These are phyloP conservation scores for Colletotrichum navitas DNA, from an alignment of 2,329 filamentous ascomycete species.

Conservation along the genomic window DNA sequence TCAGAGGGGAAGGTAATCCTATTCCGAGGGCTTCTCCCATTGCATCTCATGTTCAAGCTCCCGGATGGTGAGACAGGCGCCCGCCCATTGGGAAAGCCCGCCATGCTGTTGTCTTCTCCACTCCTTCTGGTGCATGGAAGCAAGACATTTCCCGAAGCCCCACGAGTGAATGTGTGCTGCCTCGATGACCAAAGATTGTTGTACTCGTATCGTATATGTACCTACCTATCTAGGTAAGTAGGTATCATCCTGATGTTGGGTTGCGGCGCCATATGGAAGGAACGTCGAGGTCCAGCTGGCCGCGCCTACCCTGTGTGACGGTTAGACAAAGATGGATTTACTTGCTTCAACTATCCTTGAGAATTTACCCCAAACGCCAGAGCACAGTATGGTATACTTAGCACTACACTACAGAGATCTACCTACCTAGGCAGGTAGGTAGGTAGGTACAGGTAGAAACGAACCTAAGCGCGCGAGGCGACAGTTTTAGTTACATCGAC, in stretches of 20 bases:
- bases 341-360: background rate
- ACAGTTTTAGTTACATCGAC: background rate
- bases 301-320: background rate
- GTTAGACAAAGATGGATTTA: background rate
- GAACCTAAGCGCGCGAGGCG: no score
- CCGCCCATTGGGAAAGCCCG: conserved; percentile 6
- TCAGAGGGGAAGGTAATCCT: conserved; percentile 13
- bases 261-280: background rate
- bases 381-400: background rate
- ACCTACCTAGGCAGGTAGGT: background rate
- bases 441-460: background rate
- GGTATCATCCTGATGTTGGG: background rate
- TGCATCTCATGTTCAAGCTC: conserved; percentile 34
- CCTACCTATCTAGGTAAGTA: no score
- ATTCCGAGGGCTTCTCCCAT: conserved; percentile 9
- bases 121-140: conserved; percentile 9
- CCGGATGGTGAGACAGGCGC: conserved; percentile 37
- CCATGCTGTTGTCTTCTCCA: conserved; percentile 20
- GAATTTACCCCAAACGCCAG: background rate
- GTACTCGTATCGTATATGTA: background rate
- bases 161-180: background rate
- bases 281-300: background rate
- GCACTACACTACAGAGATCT: background rate
- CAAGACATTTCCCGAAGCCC: background rate
- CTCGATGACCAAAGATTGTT: background rate